Evolutionary conservation across 2,329 filamentous ascomycete species (phyloP).

Genomic region (Paecilomyces sp.): DNA sequence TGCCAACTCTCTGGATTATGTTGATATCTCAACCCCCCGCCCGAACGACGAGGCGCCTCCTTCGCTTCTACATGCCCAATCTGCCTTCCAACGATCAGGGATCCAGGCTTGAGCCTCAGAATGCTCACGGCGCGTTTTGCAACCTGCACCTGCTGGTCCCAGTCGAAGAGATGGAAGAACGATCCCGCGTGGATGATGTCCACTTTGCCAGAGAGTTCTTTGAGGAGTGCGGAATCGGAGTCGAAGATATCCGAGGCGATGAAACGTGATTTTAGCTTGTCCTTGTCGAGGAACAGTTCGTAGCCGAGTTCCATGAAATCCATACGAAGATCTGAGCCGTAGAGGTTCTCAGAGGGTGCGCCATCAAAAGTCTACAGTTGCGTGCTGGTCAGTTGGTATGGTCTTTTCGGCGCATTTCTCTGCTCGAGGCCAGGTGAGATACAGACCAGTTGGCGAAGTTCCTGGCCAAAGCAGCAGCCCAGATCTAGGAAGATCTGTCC

Average conservation of each 20-base stretch:
- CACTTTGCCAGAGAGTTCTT: slow-evolving; percentile 19
- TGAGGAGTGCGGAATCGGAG: slow-evolving; percentile 17
- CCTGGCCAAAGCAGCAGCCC: slow-evolving; percentile 10
- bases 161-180: slow-evolving; percentile 37
- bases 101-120: slow-evolving; percentile 17
- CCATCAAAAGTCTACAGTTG: slow-evolving; percentile 41
- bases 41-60: slow-evolving; percentile 1
- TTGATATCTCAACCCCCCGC: slow-evolving; percentile 29
- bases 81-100: slow-evolving; percentile 16
- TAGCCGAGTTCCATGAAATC: slow-evolving; percentile 54
- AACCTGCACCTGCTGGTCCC: slow-evolving; percentile 21
- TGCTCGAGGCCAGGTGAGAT: not conserved
- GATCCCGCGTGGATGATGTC: slow-evolving; percentile 35
- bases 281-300: slow-evolving; percentile 56
- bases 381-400: not conserved
- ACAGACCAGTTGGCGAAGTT: slow-evolving; percentile 6
- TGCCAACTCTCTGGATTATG: slow-evolving; percentile 48
- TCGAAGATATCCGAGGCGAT: slow-evolving; percentile 40
- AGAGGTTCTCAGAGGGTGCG: slow-evolving; percentile 42
- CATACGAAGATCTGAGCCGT: slow-evolving; percentile 43
- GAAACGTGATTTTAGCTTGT: slow-evolving; percentile 42
- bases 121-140: slow-evolving; percentile 25
- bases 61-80: slow-evolving; percentile 10
- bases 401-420: not conserved
- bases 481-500: slow-evolving; percentile 9